Base-by-base conservation (phyloP, 164 flowering plant genomes). In the Chimonanthus praecox region DNA sequence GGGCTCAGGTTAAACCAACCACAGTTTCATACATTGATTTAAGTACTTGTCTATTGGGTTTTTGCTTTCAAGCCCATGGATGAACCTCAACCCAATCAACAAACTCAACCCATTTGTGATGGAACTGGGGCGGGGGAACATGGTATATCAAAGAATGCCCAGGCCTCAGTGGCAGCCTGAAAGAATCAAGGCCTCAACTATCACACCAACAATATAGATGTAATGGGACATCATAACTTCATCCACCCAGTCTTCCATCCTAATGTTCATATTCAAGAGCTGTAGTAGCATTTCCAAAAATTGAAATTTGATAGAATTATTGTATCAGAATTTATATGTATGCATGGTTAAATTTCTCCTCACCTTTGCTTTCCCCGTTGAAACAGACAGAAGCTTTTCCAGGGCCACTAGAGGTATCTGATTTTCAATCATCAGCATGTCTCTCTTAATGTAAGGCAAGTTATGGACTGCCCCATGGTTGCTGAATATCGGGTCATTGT, bases 351-450 rank as follows among this genome's bases (percentile, higher is more conserved):
- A 33, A 33, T 33, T 33, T 33, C 33, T 33, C 33, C 33, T 33
- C 33, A 66, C 75, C 18, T 45, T 15, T 1, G 45, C 7, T 4
- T 7, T 16, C 47, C 67, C 67, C 8, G 7, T 66, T 45, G 15
- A 62, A 48, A 70, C 69, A 7, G 50, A 51, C 5, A 72, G 5
- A 67, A 76, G 44, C 49, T 18, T 68, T 47, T 68, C 11, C 45
- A 77, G 47, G n/a, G 72, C 72, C 54, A 68, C 58, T 4, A 77
- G 45, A 7, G 79, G 79, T 4, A 77, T 21, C 48, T 77, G 79
- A 75, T 77, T 77, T 67, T 77, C 79, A 16, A 77, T 11, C 79
- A 77, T 62, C 64, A 77, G n/a, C 79, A 77, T 72, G 64, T 77
- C 75, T 7, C 74, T 71, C 45, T 50, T 72, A 5, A 77, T 77